These are phyloP conservation scores for Teratosphaeria zuluensis DNA, from an alignment of 2,329 filamentous ascomycete genomes.

Conservation along the genomic window DNA sequence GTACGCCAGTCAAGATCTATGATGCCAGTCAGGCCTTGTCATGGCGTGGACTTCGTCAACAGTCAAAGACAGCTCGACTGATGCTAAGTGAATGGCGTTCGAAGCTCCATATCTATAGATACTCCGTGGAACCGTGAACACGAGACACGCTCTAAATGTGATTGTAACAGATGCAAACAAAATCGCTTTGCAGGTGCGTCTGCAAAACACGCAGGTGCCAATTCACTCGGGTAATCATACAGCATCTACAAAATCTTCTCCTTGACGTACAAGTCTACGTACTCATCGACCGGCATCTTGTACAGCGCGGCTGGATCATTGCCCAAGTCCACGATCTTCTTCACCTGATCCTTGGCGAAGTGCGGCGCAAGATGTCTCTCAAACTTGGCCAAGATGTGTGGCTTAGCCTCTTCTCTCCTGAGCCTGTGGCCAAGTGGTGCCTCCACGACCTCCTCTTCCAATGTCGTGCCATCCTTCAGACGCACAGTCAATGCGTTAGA, in stretches of 20 bases:
- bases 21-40: no score
- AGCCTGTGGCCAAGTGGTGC: conserved; percentile 88
- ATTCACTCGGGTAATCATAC: background rate
- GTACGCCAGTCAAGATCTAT: no score
- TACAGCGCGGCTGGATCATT: conserved; percentile 68
- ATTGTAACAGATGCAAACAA: no score
- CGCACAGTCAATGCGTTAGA: conserved; percentile 93
- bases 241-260: conserved; percentile 23
- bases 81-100: no score
- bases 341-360: conserved; percentile 65
- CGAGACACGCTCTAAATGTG: no score
- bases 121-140: no score
- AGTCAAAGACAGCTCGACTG: no score
- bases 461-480: conserved; percentile 83
- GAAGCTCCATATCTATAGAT: no score
- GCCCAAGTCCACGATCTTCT: conserved; percentile 73
- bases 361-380: conserved; percentile 83
- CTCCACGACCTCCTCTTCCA: conserved; percentile 86
- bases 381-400: conserved; percentile 91
- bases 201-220: no score
- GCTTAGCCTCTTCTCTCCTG: conserved; percentile 92
- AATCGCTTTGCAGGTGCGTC: no score
- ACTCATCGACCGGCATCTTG: conserved; percentile 76
- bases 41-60: no score
- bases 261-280: conserved; percentile 76